These are phyloP conservation scores for Xylaria palmicola DNA, from an alignment of 495 filamentous ascomycete genomes.

Conservation along the genomic window DNA sequence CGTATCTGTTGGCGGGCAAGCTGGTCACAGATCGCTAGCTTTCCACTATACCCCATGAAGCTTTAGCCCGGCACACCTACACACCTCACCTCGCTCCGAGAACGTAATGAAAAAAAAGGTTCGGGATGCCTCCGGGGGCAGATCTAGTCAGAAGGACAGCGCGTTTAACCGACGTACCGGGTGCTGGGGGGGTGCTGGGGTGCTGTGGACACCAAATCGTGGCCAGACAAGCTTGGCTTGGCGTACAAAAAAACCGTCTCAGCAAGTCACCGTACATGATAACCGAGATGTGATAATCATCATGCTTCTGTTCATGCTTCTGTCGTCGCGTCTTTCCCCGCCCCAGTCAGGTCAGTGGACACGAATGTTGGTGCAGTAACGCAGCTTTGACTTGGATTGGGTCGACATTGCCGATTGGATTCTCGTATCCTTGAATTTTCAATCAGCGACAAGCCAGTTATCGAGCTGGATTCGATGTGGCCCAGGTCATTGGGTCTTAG, in stretches of 20 bases:
- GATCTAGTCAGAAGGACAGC: neutral
- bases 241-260: neutral
- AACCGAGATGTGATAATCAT: neutral
- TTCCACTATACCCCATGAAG: neutral
- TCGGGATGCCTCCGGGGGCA: neutral
- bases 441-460: no score
- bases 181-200: neutral
- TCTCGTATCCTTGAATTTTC: no score
- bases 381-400: no score
- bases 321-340: no score
- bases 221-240: neutral
- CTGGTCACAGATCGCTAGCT: neutral
- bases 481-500: no score
- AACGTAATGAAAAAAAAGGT: neutral
- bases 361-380: no score
- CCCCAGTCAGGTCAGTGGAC: no score
- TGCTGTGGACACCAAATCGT: neutral
- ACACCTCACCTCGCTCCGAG: neutral
- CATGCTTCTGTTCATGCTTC: no score
- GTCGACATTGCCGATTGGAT: no score
- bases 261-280: neutral
- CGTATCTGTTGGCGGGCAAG: no score
- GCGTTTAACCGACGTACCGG: conserved; percentile 7
- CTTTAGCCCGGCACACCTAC: neutral
- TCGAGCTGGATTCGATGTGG: no score